phyloP scores from a whole-genome alignment of 768 basidiomycete species.

The Pulveroboletus frians region DNA sequence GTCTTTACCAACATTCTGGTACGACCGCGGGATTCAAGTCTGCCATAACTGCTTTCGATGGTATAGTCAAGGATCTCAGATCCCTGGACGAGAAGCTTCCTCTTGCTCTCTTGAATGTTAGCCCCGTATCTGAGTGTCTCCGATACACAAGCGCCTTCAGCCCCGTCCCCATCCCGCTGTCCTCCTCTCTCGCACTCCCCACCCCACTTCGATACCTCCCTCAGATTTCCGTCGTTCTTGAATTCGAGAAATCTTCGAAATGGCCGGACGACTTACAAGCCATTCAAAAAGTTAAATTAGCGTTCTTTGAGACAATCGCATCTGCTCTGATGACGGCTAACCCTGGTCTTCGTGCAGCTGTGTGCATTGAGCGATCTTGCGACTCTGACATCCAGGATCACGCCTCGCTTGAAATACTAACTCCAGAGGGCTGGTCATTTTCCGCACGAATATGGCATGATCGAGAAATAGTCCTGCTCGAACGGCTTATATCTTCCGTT shows the following conservation, averaged over 20 bases:
- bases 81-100: constrained; percentile 68
- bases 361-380: constrained; percentile 52
- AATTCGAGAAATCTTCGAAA: constrained; percentile 86
- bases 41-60: constrained; percentile 75
- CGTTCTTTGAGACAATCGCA: constrained; percentile 82
- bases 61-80: constrained; percentile 70
- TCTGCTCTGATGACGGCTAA: constrained; percentile 51
- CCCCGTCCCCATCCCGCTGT: constrained; percentile 65
- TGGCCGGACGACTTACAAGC: constrained; percentile 96
- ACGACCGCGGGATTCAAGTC: constrained; percentile 59
- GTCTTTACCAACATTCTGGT: constrained; percentile 31
- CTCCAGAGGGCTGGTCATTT: constrained; percentile 85
- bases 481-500: constrained; percentile 52
- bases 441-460: constrained; percentile 80
- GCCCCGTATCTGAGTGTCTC: constrained; percentile 65
- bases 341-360: constrained; percentile 47
- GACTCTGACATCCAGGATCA: constrained; percentile 62
- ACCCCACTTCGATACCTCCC: constrained; percentile 60
- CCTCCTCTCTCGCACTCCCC: constrained; percentile 48
- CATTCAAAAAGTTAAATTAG: constrained; percentile 91
- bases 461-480: constrained; percentile 74
- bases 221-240: constrained; percentile 68
- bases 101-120: constrained; percentile 69
- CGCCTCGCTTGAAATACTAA: constrained; percentile 69
- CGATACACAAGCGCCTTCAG: constrained; percentile 81